Base-by-base conservation (phyloP, 306 rosid genomes). In the Acacia crassicarpa region DNA sequence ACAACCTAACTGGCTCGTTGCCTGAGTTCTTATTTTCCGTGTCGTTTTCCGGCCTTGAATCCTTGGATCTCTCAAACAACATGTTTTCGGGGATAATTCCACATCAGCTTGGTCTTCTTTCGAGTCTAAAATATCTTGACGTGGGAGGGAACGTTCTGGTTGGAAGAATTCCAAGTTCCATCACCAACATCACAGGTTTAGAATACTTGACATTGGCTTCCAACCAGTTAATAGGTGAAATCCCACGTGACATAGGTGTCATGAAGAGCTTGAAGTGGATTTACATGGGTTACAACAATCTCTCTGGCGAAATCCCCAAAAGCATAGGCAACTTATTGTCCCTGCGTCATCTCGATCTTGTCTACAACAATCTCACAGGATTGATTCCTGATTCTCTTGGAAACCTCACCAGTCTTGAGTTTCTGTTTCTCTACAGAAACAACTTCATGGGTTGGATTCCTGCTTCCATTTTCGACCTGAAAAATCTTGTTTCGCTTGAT, bases 211-310 rank as follows among this genome's bases (percentile, higher is more conserved):
- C 99, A 3, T 77, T 96, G 80, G 94, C 99, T 62, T 96, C 99
- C 3, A 96, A 96, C 83, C 93, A 93, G 51, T 77, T 96, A 32
- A 83, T 74, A 3, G 99, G 97, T 43, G 83, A 81, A 75, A 86
- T 96, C 53, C 97, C 97, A 23, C 9, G 61, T 15, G 83, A 83
- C 12, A 46, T 95, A 25, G 86, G 89, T 58, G 68, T 30, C 38
- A 67, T 92, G 91, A 92, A 84, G 85, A 89, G 67, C 78, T 81
- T 93, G 87, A 91, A 84, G 83, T 92, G 85, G 94, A 89, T 96
- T 65, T 96, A 96, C 83, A 72, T 96, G 56, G 99, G 99, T 0
- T 96, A 93, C 85, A 96, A 96, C 85, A 92, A 92, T 46, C 90
- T 96, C 63, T 87, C 97, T 0, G 99, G 97, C 3, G 84, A 85